Percentiles rank a stretch among this genome's conserved stretches.
Evolutionary conservation across 495 filamentous ascomycete genomes (phyloP).

Genomic region (Penicillium pulvis): DNA sequence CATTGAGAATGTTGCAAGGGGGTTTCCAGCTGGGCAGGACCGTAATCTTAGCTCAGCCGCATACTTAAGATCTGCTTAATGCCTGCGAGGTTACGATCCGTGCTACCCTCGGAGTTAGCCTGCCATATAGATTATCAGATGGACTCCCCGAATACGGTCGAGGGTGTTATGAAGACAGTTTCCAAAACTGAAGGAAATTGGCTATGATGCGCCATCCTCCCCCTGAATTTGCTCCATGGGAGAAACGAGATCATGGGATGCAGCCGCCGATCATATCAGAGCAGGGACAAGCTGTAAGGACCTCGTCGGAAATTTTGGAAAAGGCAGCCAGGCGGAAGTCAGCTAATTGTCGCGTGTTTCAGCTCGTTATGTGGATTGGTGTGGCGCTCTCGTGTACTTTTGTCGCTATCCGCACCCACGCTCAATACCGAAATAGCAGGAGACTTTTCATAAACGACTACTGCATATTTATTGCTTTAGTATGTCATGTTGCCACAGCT

Average conservation of each 20-base stretch:
- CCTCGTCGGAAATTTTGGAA: not conserved
- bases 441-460: conserved; percentile 1
- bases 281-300: not conserved
- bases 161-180: not conserved
- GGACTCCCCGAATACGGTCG: not conserved
- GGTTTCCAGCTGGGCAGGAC: not conserved
- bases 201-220: not conserved
- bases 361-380: not conserved
- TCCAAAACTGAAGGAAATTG: not conserved
- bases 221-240: not conserved
- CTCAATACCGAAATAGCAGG: not conserved
- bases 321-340: not conserved
- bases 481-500: not conserved
- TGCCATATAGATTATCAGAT: not conserved
- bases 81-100: not conserved
- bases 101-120: not conserved
- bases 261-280: not conserved
- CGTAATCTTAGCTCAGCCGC: not conserved
- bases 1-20: not conserved
- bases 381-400: not conserved
- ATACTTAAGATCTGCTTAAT: not conserved
- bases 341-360: not conserved
- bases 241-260: not conserved
- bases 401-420: not conserved
- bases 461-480: not conserved